These are phyloP conservation scores for Elsinoe australis DNA, from an alignment of 2,329 filamentous ascomycete genomes.

Conservation along the genomic window DNA sequence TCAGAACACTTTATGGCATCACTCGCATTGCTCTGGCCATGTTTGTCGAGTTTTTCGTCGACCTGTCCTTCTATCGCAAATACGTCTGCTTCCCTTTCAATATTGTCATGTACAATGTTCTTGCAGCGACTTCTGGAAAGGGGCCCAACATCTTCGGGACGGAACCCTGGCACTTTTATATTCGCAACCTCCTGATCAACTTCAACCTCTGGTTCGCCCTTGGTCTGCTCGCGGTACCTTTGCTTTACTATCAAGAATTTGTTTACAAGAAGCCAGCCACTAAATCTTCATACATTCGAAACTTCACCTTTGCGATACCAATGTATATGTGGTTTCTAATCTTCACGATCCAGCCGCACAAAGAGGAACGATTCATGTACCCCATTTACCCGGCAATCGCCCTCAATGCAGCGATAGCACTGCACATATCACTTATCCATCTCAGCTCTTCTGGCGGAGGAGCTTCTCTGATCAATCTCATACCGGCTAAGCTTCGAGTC, in stretches of 20 bases:
- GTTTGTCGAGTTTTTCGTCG: constrained; percentile 53
- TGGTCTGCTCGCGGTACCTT: constrained; percentile 64
- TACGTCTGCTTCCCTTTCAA: constrained; percentile 74
- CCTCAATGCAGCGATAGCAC: constrained; percentile 75
- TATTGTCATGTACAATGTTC: constrained; percentile 92
- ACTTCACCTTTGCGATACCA: constrained; percentile 68
- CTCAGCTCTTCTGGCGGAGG: constrained; percentile 64
- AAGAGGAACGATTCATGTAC: constrained; percentile 98
- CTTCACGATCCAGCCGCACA: constrained; percentile 88
- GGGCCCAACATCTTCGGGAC: constrained; percentile 92
- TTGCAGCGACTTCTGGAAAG: constrained; percentile 56
- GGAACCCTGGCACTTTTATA: constrained; percentile 94
- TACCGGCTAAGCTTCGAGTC: constrained; percentile 70
- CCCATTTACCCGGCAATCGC: constrained; percentile 86
- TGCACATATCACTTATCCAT: constrained; percentile 71
- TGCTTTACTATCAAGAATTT: constrained; percentile 66
- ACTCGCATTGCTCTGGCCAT: constrained; percentile 52
- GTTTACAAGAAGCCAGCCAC: constrained; percentile 54
- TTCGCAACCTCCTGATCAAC: constrained; percentile 83
- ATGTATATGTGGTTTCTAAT: constrained; percentile 94
- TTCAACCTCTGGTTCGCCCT: constrained; percentile 93
- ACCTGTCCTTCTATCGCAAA: constrained; percentile 79
- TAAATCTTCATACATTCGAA: constrained; percentile 64
- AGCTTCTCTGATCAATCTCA: constrained; percentile 55
- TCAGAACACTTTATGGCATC: constrained; percentile 35